phyloP scores from a whole-genome alignment of 352 stramenopile genomes.

The Thalassiosira exigua region DNA sequence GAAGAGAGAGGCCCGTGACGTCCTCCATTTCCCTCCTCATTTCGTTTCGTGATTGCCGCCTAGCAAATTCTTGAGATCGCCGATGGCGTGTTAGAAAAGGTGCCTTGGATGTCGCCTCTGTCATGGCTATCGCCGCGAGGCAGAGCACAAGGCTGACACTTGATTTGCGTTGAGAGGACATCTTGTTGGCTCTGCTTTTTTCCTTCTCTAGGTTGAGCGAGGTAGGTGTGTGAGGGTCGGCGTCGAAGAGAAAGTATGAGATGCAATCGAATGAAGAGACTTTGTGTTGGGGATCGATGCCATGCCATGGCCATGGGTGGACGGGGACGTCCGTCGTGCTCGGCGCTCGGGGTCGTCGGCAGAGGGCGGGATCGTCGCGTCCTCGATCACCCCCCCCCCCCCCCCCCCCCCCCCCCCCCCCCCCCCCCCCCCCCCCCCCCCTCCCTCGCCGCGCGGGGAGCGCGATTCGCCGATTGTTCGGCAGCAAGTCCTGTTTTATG shows the following conservation, averaged over 20 bases:
- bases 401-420: no score
- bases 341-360: no score
- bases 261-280: background rate
- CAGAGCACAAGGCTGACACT: constrained; percentile 12
- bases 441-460: no score
- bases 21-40: background rate
- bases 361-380: no score
- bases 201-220: no score
- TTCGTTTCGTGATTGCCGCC: background rate
- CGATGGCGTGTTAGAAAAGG: constrained; percentile 1
- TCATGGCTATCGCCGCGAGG: constrained; percentile 16
- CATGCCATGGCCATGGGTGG: no score
- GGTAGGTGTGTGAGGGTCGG: no score
- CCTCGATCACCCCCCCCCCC: no score
- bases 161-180: constrained; percentile 32
- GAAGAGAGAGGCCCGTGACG: background rate
- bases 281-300: no score
- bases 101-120: constrained; percentile 15
- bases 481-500: background rate
- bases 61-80: background rate
- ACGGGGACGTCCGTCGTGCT: no score
- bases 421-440: no score
- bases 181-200: no score
- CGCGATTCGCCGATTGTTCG: background rate
- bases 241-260: constrained; percentile 10